Base-by-base conservation (phyloP, 2,329 filamentous ascomycete species). In the Pseudonectria buxi region DNA sequence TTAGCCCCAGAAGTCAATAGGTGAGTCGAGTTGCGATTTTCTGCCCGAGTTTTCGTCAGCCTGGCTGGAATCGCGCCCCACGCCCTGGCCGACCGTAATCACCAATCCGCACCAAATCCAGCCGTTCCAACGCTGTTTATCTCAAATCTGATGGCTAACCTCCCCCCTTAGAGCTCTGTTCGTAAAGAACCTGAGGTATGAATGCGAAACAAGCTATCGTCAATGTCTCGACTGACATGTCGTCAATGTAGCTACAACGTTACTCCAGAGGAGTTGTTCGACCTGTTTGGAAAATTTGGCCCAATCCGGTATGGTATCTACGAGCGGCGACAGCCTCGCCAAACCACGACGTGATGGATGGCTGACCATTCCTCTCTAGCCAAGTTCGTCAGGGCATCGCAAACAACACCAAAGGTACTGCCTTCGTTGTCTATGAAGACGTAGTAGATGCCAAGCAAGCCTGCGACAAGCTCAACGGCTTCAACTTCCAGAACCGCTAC, bases 401-500 rank as follows among this genome's bases (percentile, higher is more conserved):
- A 53, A 88, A 82, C 69, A 90, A 92, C 65, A 95, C 92, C 57
- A 98, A 96, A 68, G 92, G 92, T 62, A 98, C 92, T 35, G 92
- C 90, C 51, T 98, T 95, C 67, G 92, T 98, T 54, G 92, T 98
- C 67, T 98, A 95, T 74, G 92, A 96, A 68, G 92, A 98, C 76
- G 90, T 96, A 53, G 85, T 92, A 77, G 92, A 98, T 74, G 89
- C 92, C 51, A 98, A 98, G 72, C 83, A 88, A 68, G 92, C 92
- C 59, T 96, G 92, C 75, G 92, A 98, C 74, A 95, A 96, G 73
- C 76, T 98, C 64, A 98, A 98, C 74, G 92, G 92, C 62, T 98
- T 94, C 81, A 98, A 98, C 73, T 98, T 98, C 67, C 92, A 98
- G 73, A 95, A 90, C 70, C 85, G 92, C 63, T 98, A 98, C 68